Conservation (phyloP, 805 yeast species). For the Metschnikowia kofuensis region DNA sequence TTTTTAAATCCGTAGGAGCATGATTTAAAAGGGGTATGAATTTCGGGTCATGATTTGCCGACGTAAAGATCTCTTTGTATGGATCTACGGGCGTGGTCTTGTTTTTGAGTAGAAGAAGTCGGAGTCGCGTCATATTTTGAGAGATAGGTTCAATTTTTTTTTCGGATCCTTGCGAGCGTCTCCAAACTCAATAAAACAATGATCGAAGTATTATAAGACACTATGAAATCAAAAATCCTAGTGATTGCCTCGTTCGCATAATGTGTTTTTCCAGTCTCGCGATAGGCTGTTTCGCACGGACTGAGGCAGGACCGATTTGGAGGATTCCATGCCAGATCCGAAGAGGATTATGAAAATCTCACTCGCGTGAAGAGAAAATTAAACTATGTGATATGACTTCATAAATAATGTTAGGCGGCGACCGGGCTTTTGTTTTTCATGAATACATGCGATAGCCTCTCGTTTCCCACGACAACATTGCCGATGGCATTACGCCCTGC, state of each 20-base stretch:
- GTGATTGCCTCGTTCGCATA: background rate
- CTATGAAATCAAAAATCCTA: too few species aligned
- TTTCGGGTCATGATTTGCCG: slow-evolving; percentile 37
- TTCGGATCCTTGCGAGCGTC: background rate
- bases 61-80: slow-evolving; percentile 47
- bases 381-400: background rate
- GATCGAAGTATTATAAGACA: too few species aligned
- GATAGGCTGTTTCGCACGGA: slow-evolving; percentile 1
- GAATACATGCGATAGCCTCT: slow-evolving; percentile 38
- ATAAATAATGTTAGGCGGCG: background rate
- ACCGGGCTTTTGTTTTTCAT: slow-evolving; percentile 5
- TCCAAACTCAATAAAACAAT: too few species aligned
- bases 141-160: background rate
- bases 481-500: slow-evolving; percentile 38
- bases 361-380: background rate
- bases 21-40: slow-evolving; percentile 79
- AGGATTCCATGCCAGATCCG: too few species aligned
- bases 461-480: slow-evolving; percentile 42
- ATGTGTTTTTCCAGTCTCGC: background rate
- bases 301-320: too few species aligned
- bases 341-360: too few species aligned
- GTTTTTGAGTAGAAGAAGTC: slow-evolving; percentile 63
- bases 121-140: slow-evolving; percentile 7
- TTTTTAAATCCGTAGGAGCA: slow-evolving; percentile 47
- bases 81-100: slow-evolving; percentile 67